A percentile compares a stretch with the other conserved stretches of the same genome.
Conservation (phyloP, 768 basidiomycete genomes). For the Imleria badia region DNA sequence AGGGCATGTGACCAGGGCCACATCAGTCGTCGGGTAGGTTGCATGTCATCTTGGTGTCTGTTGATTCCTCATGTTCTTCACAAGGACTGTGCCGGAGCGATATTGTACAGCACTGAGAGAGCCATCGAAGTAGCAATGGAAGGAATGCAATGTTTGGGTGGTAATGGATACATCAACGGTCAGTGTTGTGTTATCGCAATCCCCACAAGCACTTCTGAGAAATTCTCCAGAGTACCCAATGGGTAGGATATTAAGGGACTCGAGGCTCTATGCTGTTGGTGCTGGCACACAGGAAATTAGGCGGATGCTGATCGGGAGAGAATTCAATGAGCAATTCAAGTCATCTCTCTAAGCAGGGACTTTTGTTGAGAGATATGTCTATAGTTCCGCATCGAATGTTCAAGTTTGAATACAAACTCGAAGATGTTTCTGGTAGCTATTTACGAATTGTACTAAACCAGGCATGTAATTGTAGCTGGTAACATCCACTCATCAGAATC, state of each 20-base stretch:
- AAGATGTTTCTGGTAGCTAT: no score
- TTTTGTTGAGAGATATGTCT: background rate
- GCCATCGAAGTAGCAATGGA: slow-evolving; percentile 90
- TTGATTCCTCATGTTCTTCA: slow-evolving; percentile 8
- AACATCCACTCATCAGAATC: background rate
- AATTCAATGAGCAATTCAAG: slow-evolving; percentile 76
- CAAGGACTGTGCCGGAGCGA: slow-evolving; percentile 94
- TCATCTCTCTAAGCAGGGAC: background rate
- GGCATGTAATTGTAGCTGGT: no score
- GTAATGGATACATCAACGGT: slow-evolving; percentile 97
- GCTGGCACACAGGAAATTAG: slow-evolving; percentile 97
- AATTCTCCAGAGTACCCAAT: slow-evolving; percentile 75
- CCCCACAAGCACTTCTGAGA: background rate
- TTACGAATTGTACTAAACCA: no score
- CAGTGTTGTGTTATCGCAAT: slow-evolving; percentile 14
- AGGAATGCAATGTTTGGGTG: slow-evolving; percentile 91
- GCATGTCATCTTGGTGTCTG: background rate
- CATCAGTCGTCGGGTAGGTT: slow-evolving; percentile 71
- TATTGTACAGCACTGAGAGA: slow-evolving; percentile 89
- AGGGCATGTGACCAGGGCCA: slow-evolving; percentile 80
- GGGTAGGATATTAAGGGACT: slow-evolving; percentile 84
- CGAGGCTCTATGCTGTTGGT: slow-evolving; percentile 88
- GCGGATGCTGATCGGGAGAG: slow-evolving; percentile 90
- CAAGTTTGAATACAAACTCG: background rate
- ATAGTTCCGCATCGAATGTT: background rate